Conservation (phyloP, 805 yeast genomes). For the Hanseniaspora valbyensis region DNA sequence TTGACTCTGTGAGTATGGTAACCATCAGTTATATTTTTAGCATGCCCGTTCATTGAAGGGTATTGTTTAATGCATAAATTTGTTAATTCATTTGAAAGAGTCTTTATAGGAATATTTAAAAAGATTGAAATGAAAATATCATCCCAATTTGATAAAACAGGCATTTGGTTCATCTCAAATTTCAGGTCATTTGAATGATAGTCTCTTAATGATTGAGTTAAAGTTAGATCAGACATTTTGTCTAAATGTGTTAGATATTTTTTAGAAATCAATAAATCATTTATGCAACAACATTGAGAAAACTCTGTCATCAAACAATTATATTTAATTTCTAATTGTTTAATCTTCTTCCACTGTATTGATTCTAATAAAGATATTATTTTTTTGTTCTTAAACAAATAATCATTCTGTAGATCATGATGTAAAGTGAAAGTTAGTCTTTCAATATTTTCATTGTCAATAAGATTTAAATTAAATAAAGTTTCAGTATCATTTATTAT, state of each 20-base stretch:
- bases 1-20: constrained; percentile 7
- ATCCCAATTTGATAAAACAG: constrained; percentile 6
- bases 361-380: neutral
- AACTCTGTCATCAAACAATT: constrained; percentile 2
- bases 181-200: neutral
- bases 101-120: neutral
- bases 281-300: neutral
- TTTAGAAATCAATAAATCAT: neutral
- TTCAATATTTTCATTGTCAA: neutral
- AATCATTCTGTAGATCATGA: neutral
- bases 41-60: constrained; percentile 14
- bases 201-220: constrained; percentile 1
- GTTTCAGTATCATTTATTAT: neutral
- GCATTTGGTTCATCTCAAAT: constrained; percentile 8
- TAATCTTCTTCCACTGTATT: neutral
- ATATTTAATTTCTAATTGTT: neutral
- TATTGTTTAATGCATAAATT: neutral
- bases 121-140: constrained; percentile 3
- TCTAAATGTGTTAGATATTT: neutral
- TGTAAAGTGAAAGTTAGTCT: neutral
- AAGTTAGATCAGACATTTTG: neutral
- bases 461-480: neutral
- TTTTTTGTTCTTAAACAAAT: neutral
- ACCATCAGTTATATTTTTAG: constrained; percentile 13
- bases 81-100: neutral